Base-by-base conservation (phyloP, 495 filamentous ascomycete species). In the Xylaria cubensis region DNA sequence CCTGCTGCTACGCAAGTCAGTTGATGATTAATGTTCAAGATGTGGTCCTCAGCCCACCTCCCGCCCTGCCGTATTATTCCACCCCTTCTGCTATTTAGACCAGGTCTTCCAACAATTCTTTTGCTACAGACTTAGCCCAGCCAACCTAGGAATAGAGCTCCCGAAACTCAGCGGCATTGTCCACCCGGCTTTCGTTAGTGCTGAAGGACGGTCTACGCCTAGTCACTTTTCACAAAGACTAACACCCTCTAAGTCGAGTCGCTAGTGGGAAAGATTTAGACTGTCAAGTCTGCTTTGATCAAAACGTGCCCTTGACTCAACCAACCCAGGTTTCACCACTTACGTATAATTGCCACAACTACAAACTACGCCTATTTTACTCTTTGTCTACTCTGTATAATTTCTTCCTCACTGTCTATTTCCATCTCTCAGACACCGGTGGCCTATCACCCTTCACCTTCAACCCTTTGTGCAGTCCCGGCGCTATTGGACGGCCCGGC, bases 31-130 rank as follows among this genome's bases (percentile, higher is more conserved):
- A 58, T 24, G 55, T 61, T 46, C 67, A 42, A 69, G 53, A 69
- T 69, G 55, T 62, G 21, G 46, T n/a, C 66, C 36, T 46, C 51
- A 59, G 51, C 66, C 66, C 53, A 46, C 66, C 67, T 69, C 26
- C 26, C 17, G 24, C n/a, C 53, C 39, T 50, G 7, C 41, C 17
- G 50, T 48, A 42, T 21, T 48, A 42, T 21, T 15, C 65, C 58
- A 41, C 24, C 44, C 64, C 29, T 32, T 17, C 53, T 17, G 12
- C 6, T 56, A 17, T 21, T n/a, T 61, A 36, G 32, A 61, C 58
- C 58, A 36, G n/a, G 58, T 61, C 58, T 61, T 41, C 58, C 58
- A 61, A 61, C 58, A 61, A 39, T 61, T 61, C 58, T 32, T 59
- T 59, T 63, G 59, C 59, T 24, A 63, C 9, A 10, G 62, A 24